A percentile compares a stretch with the other conserved stretches of the same genome.
Evolutionary conservation across 176 grass and related monocot species (phyloP).

Genomic region (Carex cristatella): DNA sequence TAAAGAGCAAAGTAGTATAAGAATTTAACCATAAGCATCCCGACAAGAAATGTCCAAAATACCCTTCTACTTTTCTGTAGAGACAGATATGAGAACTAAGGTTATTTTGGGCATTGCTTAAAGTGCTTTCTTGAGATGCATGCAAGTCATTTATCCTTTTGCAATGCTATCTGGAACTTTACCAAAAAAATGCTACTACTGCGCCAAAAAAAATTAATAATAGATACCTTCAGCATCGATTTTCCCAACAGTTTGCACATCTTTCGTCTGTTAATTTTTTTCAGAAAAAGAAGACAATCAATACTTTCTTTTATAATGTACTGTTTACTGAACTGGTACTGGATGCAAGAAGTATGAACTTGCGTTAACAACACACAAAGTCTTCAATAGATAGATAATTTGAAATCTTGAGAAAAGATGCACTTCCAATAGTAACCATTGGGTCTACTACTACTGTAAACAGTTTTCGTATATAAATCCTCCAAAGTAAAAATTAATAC

Average conservation of each 20-base stretch:
- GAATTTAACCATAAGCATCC: neutral
- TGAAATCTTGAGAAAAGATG: neutral
- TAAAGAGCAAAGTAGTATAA: neutral
- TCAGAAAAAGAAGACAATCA: neutral
- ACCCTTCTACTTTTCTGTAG: neutral
- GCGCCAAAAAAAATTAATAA: neutral
- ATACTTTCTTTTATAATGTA: neutral
- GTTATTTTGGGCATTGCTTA: neutral
- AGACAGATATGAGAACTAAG: neutral
- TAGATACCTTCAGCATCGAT: constrained; percentile 31
- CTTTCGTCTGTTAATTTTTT: constrained; percentile 22
- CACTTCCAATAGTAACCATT: neutral
- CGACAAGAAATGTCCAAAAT: neutral
- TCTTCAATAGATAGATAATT: neutral
- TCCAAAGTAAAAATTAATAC: neutral
- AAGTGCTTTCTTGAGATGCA: neutral
- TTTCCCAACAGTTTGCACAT: constrained; percentile 19
- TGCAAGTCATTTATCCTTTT: neutral
- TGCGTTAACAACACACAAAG: neutral
- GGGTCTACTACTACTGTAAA: neutral
- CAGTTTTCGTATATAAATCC: neutral
- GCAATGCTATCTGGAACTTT: neutral
- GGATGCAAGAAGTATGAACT: neutral
- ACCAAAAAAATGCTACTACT: neutral
- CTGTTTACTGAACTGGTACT: neutral